Conservation (phyloP, 495 filamentous ascomycete genomes). For the Tetracladium setigerum region DNA sequence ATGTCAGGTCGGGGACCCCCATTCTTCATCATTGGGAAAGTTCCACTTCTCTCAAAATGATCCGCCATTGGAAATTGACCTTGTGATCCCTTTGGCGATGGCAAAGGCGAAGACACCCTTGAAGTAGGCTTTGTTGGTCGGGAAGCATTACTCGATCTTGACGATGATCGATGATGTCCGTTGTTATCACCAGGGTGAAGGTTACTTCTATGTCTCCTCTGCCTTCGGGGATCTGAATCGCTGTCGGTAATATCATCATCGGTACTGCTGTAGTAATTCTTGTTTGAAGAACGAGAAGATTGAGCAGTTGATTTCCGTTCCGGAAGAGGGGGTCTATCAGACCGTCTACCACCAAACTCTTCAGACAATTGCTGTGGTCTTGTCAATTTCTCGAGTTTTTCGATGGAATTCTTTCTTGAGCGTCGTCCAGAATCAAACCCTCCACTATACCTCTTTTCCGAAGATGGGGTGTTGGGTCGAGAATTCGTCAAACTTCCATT, state of each 20-base stretch:
- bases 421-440: constrained; percentile 1
- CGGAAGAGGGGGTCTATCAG: constrained; percentile 5
- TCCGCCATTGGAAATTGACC: constrained; percentile 10
- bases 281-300: constrained; percentile 12
- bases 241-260: constrained; percentile 17
- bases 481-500: constrained; percentile 7
- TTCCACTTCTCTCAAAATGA: constrained; percentile 11
- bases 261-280: constrained; percentile 15
- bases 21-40: constrained; percentile 1
- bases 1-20: constrained; percentile 5
- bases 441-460: constrained; percentile 11
- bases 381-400: constrained; percentile 12
- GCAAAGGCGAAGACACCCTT: constrained; percentile 13
- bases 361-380: constrained; percentile 15
- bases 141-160: constrained; percentile 12
- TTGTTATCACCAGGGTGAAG: constrained; percentile 1
- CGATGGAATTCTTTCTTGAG: constrained; percentile 3
- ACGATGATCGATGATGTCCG: constrained; percentile 2
- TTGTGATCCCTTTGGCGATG: constrained; percentile 19
- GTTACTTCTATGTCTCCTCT: neutral
- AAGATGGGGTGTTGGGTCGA: constrained; percentile 13
- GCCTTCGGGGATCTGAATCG: constrained; percentile 10
- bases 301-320: constrained; percentile 1
- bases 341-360: constrained; percentile 2
- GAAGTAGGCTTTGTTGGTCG: constrained; percentile 7